phyloP scores from a whole-genome alignment of 2,329 filamentous ascomycete species.

The Dryadomyces sulphureus region DNA sequence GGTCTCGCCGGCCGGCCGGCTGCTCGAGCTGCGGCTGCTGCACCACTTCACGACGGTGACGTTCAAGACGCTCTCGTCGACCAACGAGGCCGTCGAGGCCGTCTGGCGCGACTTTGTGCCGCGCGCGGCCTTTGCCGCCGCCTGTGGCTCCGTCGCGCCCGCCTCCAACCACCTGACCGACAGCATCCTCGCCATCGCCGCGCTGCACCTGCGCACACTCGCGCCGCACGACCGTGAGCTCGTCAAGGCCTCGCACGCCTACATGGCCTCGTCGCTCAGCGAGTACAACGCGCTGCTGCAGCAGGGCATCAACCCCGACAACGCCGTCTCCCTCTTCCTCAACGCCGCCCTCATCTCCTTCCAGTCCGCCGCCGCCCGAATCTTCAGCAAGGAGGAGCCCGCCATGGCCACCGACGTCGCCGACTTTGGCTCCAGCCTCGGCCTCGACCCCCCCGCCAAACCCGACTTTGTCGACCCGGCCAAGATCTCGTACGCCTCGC shows the following conservation, averaged over 20 bases:
- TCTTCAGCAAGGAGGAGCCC: constrained; percentile 42
- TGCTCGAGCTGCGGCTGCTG: constrained; percentile 47
- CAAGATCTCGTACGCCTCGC: not conserved
- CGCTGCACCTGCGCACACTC: constrained; percentile 43
- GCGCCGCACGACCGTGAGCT: constrained; percentile 43
- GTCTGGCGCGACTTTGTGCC: constrained; percentile 49
- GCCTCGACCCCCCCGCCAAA: constrained; percentile 15
- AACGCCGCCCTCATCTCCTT: constrained; percentile 52
- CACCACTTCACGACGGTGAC: constrained; percentile 50
- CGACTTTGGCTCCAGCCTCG: not conserved
- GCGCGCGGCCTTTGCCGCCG: constrained; percentile 41
- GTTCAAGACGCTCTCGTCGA: constrained; percentile 42
- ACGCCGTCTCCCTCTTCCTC: constrained; percentile 48
- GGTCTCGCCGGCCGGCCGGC: constrained; percentile 21
- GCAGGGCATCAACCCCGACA: constrained; percentile 39
- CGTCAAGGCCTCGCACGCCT: constrained; percentile 47
- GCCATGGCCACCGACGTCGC: not conserved
- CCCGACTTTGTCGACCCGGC: constrained; percentile 14
- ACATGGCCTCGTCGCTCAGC: constrained; percentile 47
- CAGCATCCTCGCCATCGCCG: constrained; percentile 48
- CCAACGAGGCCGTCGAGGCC: constrained; percentile 32
- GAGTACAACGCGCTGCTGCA: constrained; percentile 43
- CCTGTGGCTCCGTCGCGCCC: constrained; percentile 4
- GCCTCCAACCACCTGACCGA: constrained; percentile 42
- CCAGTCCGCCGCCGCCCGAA: constrained; percentile 47